Conservation (phyloP, 2,329 filamentous ascomycete species). For the Gremmenia infestans region DNA sequence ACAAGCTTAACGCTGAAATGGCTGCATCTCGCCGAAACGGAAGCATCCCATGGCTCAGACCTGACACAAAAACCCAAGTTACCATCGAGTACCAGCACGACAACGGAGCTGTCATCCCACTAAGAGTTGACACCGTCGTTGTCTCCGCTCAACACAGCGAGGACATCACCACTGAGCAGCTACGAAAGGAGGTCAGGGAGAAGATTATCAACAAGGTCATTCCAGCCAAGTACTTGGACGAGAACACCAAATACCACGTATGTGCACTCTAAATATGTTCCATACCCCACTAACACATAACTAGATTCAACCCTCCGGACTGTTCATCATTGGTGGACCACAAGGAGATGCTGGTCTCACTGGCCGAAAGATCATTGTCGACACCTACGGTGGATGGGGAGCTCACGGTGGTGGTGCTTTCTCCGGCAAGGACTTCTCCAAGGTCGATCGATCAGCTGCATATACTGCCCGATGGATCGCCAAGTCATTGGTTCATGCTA, state of each 20-base stretch:
- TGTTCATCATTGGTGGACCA: conserved; percentile 98
- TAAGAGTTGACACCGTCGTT: conserved; percentile 93
- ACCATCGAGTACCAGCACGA: conserved; percentile 99
- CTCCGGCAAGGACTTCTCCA: conserved; percentile 99
- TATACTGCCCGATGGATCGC: conserved; percentile 98
- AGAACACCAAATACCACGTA: conserved; percentile 92
- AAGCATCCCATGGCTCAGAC: conserved; percentile 85
- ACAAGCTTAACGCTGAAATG: conserved; percentile 97
- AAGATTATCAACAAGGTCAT: conserved; percentile 97
- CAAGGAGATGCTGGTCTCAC: conserved; percentile 99
- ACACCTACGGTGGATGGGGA: conserved; percentile 99
- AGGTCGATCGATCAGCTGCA: conserved; percentile 97
- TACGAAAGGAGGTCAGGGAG: conserved; percentile 91
- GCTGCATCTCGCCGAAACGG: conserved; percentile 82
- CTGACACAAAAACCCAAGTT: conserved; percentile 99
- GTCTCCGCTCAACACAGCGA: conserved; percentile 92
- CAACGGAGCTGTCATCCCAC: conserved; percentile 83
- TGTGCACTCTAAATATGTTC: conserved; percentile 33
- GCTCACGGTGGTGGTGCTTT: conserved; percentile 99
- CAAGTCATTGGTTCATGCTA: conserved; percentile 90
- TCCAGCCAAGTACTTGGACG: conserved; percentile 85
- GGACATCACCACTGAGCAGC: conserved; percentile 82
- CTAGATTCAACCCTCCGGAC: conserved; percentile 90
- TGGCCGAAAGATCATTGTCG: conserved; percentile 96
- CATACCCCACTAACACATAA: conserved; percentile 13